These are phyloP conservation scores for Boletellus deceptivus DNA, from an alignment of 1,284 basidiomycete species.

Conservation along the genomic window DNA sequence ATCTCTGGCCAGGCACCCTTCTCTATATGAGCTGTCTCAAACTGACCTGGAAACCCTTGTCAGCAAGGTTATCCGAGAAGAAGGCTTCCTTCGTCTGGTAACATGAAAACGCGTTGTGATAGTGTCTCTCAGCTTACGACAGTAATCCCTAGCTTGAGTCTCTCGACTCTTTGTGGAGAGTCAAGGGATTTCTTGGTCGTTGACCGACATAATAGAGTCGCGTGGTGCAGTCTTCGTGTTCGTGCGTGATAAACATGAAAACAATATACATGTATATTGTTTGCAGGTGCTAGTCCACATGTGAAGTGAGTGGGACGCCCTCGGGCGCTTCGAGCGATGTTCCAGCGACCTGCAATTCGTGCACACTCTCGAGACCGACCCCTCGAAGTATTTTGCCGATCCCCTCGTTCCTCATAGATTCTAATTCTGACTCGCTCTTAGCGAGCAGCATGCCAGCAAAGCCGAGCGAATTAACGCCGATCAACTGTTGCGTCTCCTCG, in stretches of 20 bases:
- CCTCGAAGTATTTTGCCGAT: constrained; percentile 57
- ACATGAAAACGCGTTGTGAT: constrained; percentile 4
- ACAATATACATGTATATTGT: too few species aligned
- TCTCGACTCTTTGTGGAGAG: constrained; percentile 37
- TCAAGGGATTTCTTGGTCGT: constrained; percentile 38
- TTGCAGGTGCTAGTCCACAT: neutral
- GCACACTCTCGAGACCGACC: constrained; percentile 63
- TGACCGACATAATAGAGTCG: constrained; percentile 11
- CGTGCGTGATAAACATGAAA: neutral
- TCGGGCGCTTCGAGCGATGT: constrained; percentile 32
- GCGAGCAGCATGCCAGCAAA: constrained; percentile 85
- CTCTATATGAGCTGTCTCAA: constrained; percentile 47
- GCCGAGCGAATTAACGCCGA: constrained; percentile 83
- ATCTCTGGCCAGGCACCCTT: constrained; percentile 40
- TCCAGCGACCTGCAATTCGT: constrained; percentile 56
- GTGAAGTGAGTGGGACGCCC: neutral
- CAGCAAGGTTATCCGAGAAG: constrained; percentile 53
- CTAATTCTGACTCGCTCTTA: constrained; percentile 72
- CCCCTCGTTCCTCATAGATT: constrained; percentile 60
- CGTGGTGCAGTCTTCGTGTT: neutral
- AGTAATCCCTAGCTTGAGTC: constrained; percentile 38
- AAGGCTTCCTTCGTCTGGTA: constrained; percentile 54
- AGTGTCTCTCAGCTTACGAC: constrained; percentile 18
- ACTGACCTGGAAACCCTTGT: constrained; percentile 48
- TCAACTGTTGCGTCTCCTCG: constrained; percentile 46